Conservation (phyloP, 805 yeast species). For the Nakazawaea pomicola region DNA sequence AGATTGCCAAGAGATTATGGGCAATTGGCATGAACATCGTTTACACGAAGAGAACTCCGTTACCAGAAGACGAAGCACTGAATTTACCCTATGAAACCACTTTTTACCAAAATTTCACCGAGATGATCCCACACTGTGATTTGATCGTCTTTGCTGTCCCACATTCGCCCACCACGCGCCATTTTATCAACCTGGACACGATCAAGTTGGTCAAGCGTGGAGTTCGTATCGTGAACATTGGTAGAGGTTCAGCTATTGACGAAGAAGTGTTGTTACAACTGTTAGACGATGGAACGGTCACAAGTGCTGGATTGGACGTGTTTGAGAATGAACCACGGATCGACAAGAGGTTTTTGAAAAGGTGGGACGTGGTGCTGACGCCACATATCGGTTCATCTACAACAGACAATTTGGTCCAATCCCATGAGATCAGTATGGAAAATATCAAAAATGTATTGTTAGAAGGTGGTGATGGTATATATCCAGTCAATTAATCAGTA, state of each 20-base stretch:
- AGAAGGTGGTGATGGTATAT: constrained; percentile 24
- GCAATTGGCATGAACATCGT: constrained; percentile 55
- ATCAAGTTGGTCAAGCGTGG: constrained; percentile 34
- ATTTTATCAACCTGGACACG: constrained; percentile 38
- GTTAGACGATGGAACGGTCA: constrained; percentile 38
- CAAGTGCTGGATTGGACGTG: constrained; percentile 59
- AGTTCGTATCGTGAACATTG: constrained; percentile 50
- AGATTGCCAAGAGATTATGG: constrained; percentile 43
- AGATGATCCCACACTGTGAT: constrained; percentile 36
- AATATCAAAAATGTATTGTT: constrained; percentile 37
- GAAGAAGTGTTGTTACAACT: constrained; percentile 43
- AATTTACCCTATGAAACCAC: constrained; percentile 30
- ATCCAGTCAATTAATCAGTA: constrained; percentile 20
- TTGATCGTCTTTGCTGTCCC: constrained; percentile 55
- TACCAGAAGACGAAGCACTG: constrained; percentile 20
- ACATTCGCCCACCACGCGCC: constrained; percentile 45
- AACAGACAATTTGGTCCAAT: constrained; percentile 35
- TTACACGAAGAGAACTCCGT: constrained; percentile 45
- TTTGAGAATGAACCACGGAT: constrained; percentile 49
- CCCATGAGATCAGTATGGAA: constrained; percentile 38
- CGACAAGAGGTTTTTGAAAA: constrained; percentile 21
- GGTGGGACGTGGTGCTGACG: constrained; percentile 44
- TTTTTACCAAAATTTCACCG: constrained; percentile 30
- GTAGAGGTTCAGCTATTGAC: constrained; percentile 53
- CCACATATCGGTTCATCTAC: constrained; percentile 66